These are phyloP conservation scores for Protea cynaroides DNA, from an alignment of 164 flowering plant species.

Conservation along the genomic window DNA sequence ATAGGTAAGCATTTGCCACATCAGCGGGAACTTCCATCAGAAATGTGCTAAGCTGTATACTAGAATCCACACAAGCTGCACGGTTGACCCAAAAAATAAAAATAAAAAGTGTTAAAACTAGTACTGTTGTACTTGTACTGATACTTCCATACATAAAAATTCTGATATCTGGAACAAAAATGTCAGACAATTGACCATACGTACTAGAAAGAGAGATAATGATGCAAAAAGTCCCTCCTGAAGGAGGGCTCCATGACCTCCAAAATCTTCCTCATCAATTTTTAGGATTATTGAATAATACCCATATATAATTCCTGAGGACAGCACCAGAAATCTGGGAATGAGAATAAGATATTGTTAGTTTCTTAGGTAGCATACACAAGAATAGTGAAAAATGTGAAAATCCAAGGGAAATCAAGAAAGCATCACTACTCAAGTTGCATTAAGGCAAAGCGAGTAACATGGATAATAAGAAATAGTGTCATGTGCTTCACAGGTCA, in stretches of 20 bases:
- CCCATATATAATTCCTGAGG: conserved; percentile 56
- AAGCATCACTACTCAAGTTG: too few relatives aligned
- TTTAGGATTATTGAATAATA: conserved; percentile 63
- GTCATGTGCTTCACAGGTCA: too few relatives aligned
- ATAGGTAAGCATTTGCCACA: neutral
- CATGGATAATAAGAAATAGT: too few relatives aligned
- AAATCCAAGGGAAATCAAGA: too few relatives aligned
- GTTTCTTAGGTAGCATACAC: neutral
- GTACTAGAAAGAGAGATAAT: conserved; percentile 68
- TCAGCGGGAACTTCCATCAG: neutral
- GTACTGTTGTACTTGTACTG: neutral
- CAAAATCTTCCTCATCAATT: conserved; percentile 80
- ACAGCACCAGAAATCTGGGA: conserved; percentile 55
- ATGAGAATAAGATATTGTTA: neutral
- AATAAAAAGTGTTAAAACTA: neutral
- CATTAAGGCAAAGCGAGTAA: too few relatives aligned
- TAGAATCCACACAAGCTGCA: conserved; percentile 4
- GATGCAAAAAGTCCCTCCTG: conserved; percentile 86
- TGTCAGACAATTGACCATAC: neutral
- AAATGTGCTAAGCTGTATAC: conserved; percentile 1
- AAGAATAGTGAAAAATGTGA: too few relatives aligned
- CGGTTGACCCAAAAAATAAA: neutral
- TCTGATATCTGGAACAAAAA: too few relatives aligned
- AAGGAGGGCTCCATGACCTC: conserved; percentile 81
- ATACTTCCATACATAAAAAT: too few relatives aligned